Conservation (phyloP, 2,329 filamentous ascomycete species). For the Aspergillus pseudoterreus region DNA sequence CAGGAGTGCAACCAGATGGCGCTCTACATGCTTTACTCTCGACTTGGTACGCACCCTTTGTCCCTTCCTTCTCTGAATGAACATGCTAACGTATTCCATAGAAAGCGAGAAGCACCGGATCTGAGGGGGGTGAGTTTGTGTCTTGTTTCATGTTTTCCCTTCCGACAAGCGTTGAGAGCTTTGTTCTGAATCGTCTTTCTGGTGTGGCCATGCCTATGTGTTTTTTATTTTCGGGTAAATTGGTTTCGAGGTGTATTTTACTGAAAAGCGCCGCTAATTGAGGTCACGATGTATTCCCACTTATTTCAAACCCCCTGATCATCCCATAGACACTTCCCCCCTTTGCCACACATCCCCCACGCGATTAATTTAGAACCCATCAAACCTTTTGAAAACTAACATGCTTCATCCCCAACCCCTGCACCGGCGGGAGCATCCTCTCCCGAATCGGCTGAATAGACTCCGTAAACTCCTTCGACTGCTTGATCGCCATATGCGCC, state of each 20-base stretch:
- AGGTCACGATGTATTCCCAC: neutral
- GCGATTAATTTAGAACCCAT: neutral
- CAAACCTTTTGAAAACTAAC: constrained; percentile 36
- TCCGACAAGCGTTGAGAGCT: constrained; percentile 21
- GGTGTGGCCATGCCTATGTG: constrained; percentile 16
- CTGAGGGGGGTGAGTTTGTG: constrained; percentile 31
- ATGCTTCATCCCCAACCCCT: constrained; percentile 45
- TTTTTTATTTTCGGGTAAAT: constrained; percentile 13
- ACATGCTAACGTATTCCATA: constrained; percentile 31
- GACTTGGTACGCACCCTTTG: constrained; percentile 65
- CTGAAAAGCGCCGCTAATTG: constrained; percentile 22
- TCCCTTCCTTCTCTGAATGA: neutral
- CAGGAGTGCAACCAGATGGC: constrained; percentile 99
- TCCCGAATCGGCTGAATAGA: constrained; percentile 42
- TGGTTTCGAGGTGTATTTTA: constrained; percentile 32
- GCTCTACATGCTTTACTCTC: constrained; percentile 97
- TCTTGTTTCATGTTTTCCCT: constrained; percentile 8
- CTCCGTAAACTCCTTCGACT: constrained; percentile 44
- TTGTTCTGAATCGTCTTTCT: constrained; percentile 16
- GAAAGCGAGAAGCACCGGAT: constrained; percentile 76
- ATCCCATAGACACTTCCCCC: neutral
- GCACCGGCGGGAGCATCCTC: constrained; percentile 32
- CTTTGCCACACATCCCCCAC: neutral
- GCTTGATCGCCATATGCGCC: constrained; percentile 45
- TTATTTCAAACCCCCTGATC: too few relatives aligned